Percentiles rank a stretch among this genome's conserved stretches.
phyloP scores from a whole-genome alignment of 306 rosid genomes.

The Potentilla sterilis region DNA sequence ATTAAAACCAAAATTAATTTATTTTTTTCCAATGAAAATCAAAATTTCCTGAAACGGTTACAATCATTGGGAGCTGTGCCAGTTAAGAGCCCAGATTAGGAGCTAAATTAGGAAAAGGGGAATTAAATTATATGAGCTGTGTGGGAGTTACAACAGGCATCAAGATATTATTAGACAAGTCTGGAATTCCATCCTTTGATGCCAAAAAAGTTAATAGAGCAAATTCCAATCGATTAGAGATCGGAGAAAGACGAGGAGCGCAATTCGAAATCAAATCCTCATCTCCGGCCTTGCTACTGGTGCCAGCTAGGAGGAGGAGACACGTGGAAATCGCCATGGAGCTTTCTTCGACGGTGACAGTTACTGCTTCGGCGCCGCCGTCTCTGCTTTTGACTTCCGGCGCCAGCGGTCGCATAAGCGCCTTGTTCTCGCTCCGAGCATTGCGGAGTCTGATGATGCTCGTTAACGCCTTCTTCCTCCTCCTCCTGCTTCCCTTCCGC shows the following conservation, averaged over 20 bases:
- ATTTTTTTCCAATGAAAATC: too few species aligned
- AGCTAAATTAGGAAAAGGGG: not conserved
- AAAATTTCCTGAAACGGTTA: too few species aligned
- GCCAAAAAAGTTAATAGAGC: not conserved
- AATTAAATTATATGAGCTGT: slow-evolving; percentile 4
- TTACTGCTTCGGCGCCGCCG: slow-evolving; percentile 14
- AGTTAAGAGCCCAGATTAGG: not conserved
- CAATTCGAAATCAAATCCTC: not conserved
- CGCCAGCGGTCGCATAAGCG: slow-evolving; percentile 60
- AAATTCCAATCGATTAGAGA: not conserved
- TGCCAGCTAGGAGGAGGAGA: too few species aligned
- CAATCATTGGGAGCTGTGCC: not conserved
- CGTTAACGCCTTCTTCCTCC: slow-evolving; percentile 44
- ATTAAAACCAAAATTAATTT: too few species aligned
- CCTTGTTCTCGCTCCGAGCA: slow-evolving; percentile 50
- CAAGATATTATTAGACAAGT: not conserved
- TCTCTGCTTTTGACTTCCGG: slow-evolving; percentile 60
- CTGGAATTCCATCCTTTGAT: not conserved
- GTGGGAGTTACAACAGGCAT: not conserved
- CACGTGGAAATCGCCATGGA: slow-evolving; percentile 25
- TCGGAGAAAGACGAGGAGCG: not conserved
- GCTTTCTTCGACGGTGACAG: slow-evolving; percentile 4
- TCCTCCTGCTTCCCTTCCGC: slow-evolving; percentile 63
- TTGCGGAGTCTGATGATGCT: slow-evolving; percentile 55
- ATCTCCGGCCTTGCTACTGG: not conserved